phyloP scores from a whole-genome alignment of 768 basidiomycete species.

The Coprinopsis strossmayeri region DNA sequence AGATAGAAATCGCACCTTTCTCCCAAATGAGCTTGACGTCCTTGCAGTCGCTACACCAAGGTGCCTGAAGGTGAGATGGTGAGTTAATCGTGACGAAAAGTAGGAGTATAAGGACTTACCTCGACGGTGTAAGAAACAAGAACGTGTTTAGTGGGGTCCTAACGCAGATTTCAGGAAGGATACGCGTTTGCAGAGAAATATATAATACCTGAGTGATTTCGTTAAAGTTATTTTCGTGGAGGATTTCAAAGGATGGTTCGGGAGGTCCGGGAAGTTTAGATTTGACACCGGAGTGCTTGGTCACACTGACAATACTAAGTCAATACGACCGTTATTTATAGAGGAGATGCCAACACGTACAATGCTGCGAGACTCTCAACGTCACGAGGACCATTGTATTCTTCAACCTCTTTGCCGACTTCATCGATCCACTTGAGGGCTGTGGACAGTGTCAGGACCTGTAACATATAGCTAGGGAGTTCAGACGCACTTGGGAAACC shows the following conservation, averaged over 20 bases:
- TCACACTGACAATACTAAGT: no score
- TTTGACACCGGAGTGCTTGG: slow-evolving; percentile 70
- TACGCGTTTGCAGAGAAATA: not conserved
- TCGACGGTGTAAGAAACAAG: slow-evolving; percentile 77
- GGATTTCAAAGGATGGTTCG: slow-evolving; percentile 57
- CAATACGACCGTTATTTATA: no score
- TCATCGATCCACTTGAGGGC: slow-evolving; percentile 89
- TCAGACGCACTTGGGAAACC: slow-evolving; percentile 78
- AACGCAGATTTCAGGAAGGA: slow-evolving; percentile 3
- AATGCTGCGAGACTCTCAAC: slow-evolving; percentile 69
- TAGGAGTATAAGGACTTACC: slow-evolving; percentile 6
- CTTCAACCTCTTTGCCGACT: slow-evolving; percentile 49
- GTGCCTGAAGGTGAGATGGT: slow-evolving; percentile 36
- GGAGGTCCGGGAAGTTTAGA: slow-evolving; percentile 86
- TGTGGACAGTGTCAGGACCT: slow-evolving; percentile 23
- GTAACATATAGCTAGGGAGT: not conserved
- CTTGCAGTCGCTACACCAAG: slow-evolving; percentile 97
- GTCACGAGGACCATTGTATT: slow-evolving; percentile 76
- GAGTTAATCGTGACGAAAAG: slow-evolving; percentile 7
- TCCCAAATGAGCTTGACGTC: slow-evolving; percentile 82
- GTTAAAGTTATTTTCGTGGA: slow-evolving; percentile 72
- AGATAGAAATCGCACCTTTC: slow-evolving; percentile 39
- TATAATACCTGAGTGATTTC: slow-evolving; percentile 57
- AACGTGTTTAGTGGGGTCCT: slow-evolving; percentile 73
- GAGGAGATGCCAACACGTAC: slow-evolving; percentile 37